Base-by-base conservation (phyloP, 2,329 filamentous ascomycete genomes). In the Nigrograna mackinnonii region DNA sequence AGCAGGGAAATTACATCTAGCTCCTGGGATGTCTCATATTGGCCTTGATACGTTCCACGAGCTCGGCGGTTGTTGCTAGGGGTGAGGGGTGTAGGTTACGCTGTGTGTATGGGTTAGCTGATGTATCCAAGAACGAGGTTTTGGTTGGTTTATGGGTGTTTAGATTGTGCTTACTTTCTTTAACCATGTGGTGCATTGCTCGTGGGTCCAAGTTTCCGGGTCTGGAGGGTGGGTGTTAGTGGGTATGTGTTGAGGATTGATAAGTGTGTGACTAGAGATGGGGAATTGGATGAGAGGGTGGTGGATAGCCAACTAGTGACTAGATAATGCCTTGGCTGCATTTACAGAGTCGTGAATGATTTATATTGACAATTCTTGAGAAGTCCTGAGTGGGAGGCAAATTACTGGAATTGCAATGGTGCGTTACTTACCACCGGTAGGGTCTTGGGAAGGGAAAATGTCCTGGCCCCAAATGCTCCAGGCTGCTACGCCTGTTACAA, bases 391-490 rank as follows among this genome's bases (percentile, higher is more conserved):
- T n/a, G n/a, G n/a, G n/a, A n/a, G n/a, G n/a, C n/a, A n/a, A n/a
- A n/a, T n/a, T n/a, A n/a, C n/a, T n/a, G n/a, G n/a, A n/a, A n/a
- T n/a, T n/a, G n/a, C n/a, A n/a, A n/a, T n/a, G n/a, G n/a, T n/a
- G n/a, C n/a, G n/a, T n/a, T n/a, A 54, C 57, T 74, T 82, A 74
- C 89, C 79, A 46, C 91, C 91, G 20, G 75, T 88, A n/a, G 91
- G 90, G 63, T 96, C 91, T 52, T 84, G 75, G 3, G 80, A 69
- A 1, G 91, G 91, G 59, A 96, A 95, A 60, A 96, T 80, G 50
- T 92, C 89, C 39, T 82, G 79, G 43, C 90, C 90, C 85, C 87
- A 95, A 57, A 96, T 92, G 14, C 82, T 80, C 86, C 87, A 96
- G 31, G 82, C 83, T 13, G 90, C 87, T 2, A 87, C 90, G 2